phyloP scores from a whole-genome alignment of 192 early-diverging fungal species.

The Coemansia sp. region DNA sequence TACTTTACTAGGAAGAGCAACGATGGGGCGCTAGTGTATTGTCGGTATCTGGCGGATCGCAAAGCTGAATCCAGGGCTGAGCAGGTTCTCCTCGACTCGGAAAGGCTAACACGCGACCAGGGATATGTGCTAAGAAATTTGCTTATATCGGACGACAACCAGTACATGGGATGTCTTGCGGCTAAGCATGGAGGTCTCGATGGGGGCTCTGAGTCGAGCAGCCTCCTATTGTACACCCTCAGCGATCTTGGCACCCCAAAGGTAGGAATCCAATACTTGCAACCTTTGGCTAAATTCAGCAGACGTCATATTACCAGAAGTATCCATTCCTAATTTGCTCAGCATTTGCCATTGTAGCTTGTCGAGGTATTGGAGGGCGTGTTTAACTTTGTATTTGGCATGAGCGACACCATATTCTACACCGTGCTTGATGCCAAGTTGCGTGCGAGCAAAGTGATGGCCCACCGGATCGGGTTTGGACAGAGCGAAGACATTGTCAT shows the following conservation, averaged over 20 bases:
- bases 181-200: conserved; percentile 4
- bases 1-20: conserved; percentile 25
- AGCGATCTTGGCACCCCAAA: conserved; percentile 10
- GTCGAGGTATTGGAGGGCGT: conserved; percentile 50
- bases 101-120: conserved; percentile 1
- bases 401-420: conserved; percentile 63
- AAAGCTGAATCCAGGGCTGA: background rate
- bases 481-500: conserved; percentile 39
- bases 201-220: conserved; percentile 28
- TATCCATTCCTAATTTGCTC: background rate
- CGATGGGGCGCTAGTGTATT: conserved; percentile 31
- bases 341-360: conserved; percentile 21
- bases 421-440: conserved; percentile 71
- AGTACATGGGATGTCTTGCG: conserved; percentile 33
- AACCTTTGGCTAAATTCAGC: background rate
- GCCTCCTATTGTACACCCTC: conserved; percentile 32
- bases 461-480: conserved; percentile 27
- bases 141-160: conserved; percentile 42
- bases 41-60: conserved; percentile 15
- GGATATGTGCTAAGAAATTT: conserved; percentile 36
- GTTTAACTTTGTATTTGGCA: conserved; percentile 71
- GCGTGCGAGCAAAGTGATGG: conserved; percentile 61
- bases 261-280: conserved; percentile 12
- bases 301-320: background rate
- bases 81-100: conserved; percentile 44